Evolutionary conservation across 208 protist species (phyloP), one percentile per base, ranked within the genome.

Genomic region (Leishmania amazonensis): DNA sequence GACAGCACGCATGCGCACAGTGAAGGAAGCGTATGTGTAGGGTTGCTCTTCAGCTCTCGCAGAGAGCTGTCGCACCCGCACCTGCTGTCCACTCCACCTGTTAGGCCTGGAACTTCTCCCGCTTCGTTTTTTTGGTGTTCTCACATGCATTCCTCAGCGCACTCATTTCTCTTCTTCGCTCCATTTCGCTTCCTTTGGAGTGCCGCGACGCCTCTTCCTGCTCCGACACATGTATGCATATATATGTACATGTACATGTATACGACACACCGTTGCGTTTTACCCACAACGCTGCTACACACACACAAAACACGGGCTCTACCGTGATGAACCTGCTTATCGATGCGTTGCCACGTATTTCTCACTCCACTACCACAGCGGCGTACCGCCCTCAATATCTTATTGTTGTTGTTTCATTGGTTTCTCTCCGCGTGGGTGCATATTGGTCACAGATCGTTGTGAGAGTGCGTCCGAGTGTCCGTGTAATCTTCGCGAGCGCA

Each of bases 341-440:
- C n/a, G 3, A 13, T 67, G n/a, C 60, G n/a, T 38, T 24, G 24
- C 24, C 8, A 31, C 57, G 7, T 67, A 11, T 38, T 31, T 35
- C 38, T 6, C 21, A 15, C 49, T 2, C 17, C 1, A 40, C n/a
- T 45, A 19, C 31, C 7, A 13, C 45, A 76, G 72, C 21, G 49
- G 72, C 72, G 21, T 60, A 60, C 49, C 45, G 72, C 17, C 45
- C 31, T 76, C 31, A 60, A 5, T 47, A 45, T 38, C 49, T 42
- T 40, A 21, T 35, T 54, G 28, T 76, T 15, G 28, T 60, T 47
- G 35, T 57, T 58, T 53, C 58, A 65, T 57, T 28, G 17, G 8
- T 31, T 75, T 75, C 47, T 31, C 75, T 65, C 53, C 54, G 24
- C 54, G 24, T 78, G 35, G 68, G 31, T 51, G 15, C 81, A 42